phyloP scores from a whole-genome alignment of 73 alveolate species.

The Paramecium sexaurelia region DNA sequence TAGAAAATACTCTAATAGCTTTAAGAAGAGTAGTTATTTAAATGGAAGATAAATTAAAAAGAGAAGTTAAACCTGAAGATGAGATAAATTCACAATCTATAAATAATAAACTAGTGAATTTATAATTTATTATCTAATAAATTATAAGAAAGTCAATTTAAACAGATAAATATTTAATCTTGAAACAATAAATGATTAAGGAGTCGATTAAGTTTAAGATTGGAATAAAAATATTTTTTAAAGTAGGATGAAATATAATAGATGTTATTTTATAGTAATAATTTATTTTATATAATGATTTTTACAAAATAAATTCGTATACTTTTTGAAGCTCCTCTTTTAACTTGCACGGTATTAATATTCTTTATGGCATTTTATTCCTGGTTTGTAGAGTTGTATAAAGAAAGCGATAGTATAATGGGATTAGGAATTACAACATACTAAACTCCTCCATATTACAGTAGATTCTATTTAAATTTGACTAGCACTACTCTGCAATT shows the following conservation, averaged over 20 bases:
- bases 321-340: constrained; percentile 32
- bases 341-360: not conserved
- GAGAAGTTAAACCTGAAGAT: constrained; percentile 58
- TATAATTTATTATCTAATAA: too few species aligned
- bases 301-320: constrained; percentile 37
- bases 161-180: too few species aligned
- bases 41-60: constrained; percentile 51
- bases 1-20: constrained; percentile 85
- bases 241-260: too few species aligned
- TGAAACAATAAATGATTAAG: too few species aligned
- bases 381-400: constrained; percentile 3
- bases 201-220: too few species aligned
- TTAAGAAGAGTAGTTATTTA: constrained; percentile 71
- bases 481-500: constrained; percentile 7
- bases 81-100: constrained; percentile 46
- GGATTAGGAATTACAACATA: not conserved
- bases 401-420: not conserved
- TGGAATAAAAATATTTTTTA: too few species aligned
- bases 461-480: not conserved
- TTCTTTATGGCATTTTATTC: constrained; percentile 22
- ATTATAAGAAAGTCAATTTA: too few species aligned
- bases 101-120: not conserved
- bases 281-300: not conserved
- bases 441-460: not conserved
- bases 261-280: not conserved